phyloP scores from a whole-genome alignment of 2,329 filamentous ascomycete genomes.

The Intubia oerlemansii region DNA sequence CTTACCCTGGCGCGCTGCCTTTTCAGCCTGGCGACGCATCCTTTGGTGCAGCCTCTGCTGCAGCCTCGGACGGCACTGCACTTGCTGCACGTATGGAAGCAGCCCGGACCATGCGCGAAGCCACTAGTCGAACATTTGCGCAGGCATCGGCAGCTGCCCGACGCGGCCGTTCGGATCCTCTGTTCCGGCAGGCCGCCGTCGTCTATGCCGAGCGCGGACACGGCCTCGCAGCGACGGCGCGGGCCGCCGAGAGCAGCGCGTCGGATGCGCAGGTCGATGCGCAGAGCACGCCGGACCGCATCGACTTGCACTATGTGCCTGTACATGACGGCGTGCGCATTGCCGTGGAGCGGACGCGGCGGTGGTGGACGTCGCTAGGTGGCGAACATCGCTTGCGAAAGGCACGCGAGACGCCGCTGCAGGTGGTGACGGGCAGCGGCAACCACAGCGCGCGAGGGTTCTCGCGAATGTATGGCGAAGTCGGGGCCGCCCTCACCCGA shows the following conservation, averaged over 20 bases:
- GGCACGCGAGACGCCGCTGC: constrained; percentile 33
- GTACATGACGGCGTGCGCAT: constrained; percentile 70
- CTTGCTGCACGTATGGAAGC: too few relatives aligned
- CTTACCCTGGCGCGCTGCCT: too few relatives aligned
- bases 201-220: constrained; percentile 55
- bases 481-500: constrained; percentile 50
- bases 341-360: constrained; percentile 38
- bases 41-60: too few relatives aligned
- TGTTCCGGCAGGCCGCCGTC: constrained; percentile 55
- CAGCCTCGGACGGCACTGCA: too few relatives aligned
- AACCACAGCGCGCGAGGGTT: constrained; percentile 58
- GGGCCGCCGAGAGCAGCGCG: constrained; percentile 36
- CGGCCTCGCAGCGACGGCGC: constrained; percentile 36
- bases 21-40: too few relatives aligned
- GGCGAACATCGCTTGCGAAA: constrained; percentile 37
- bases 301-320: constrained; percentile 71
- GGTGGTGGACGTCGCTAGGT: constrained; percentile 59
- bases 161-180: constrained; percentile 40
- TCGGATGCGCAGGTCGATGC: constrained; percentile 48
- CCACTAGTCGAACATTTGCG: constrained; percentile 10
- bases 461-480: constrained; percentile 56
- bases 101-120: constrained; percentile 2
- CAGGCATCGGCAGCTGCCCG: constrained; percentile 21
- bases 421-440: constrained; percentile 64
- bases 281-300: constrained; percentile 45